These are phyloP conservation scores for Astrephomene gubernaculifera DNA, from an alignment of 139 green algal genomes.

Conservation along the genomic window DNA sequence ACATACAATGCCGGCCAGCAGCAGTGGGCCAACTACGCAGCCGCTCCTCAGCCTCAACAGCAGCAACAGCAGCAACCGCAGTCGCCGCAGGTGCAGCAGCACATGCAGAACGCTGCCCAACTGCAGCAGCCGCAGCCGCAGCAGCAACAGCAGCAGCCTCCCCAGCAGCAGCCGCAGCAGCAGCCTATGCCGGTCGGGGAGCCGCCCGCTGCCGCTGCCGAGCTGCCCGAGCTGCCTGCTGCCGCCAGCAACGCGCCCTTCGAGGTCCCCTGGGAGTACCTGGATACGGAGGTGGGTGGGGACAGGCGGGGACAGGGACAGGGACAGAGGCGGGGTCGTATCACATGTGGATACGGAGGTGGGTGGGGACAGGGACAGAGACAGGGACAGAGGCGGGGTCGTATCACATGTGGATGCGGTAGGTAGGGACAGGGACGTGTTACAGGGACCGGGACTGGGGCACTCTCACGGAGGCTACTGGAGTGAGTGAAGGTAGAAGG, in stretches of 20 bases:
- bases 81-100: neutral
- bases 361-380: too few relatives aligned
- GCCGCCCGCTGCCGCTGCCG: neutral
- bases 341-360: constrained; percentile 33
- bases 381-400: too few relatives aligned
- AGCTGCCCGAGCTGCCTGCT: constrained; percentile 10
- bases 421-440: too few relatives aligned
- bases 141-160: neutral
- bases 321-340: too few relatives aligned
- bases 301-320: too few relatives aligned
- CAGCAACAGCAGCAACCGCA: neutral
- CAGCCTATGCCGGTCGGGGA: neutral
- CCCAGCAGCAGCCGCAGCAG: neutral
- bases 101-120: neutral
- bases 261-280: constrained; percentile 40
- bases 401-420: too few relatives aligned
- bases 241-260: constrained; percentile 3
- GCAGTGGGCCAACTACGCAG: neutral
- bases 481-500: too few relatives aligned
- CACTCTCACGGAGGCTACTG: too few relatives aligned
- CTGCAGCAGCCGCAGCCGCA: neutral
- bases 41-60: neutral
- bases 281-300: constrained; percentile 27
- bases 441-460: too few relatives aligned
- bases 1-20: constrained; percentile 2